Evolutionary conservation across 768 basidiomycete species (phyloP).

Genomic region (Suillus hirtellus): DNA sequence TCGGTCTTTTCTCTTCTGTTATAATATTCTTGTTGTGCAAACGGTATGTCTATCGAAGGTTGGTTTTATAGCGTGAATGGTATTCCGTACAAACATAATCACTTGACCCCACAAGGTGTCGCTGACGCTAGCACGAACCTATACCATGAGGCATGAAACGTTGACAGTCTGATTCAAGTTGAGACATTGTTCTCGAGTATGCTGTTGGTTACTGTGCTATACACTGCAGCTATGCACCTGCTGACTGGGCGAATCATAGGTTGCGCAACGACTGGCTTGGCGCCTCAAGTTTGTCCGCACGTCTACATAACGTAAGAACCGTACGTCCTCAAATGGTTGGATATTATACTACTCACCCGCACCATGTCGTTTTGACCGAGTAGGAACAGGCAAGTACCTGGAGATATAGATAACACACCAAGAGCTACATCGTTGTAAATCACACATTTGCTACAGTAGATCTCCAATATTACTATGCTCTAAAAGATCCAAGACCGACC

Average conservation of each 20-base stretch:
- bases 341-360: neutral
- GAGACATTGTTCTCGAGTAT: neutral
- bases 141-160: conserved; percentile 1
- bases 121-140: conserved; percentile 1
- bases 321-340: neutral
- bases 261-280: neutral
- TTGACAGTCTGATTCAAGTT: neutral
- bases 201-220: neutral
- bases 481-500: conserved; percentile 53
- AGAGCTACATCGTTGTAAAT: neutral
- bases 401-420: neutral
- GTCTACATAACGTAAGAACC: neutral
- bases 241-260: conserved; percentile 4
- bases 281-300: neutral
- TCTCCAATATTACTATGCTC: conserved; percentile 33
- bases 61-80: conserved; percentile 7
- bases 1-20: conserved; percentile 27
- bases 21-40: conserved; percentile 13
- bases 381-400: neutral
- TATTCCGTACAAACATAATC: conserved; percentile 3
- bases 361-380: neutral
- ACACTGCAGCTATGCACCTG: neutral
- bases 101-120: conserved; percentile 5
- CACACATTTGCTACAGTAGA: conserved; percentile 12
- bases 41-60: conserved; percentile 12